Conservation (phyloP, 306 rosid genomes). For the Malus asiatica region DNA sequence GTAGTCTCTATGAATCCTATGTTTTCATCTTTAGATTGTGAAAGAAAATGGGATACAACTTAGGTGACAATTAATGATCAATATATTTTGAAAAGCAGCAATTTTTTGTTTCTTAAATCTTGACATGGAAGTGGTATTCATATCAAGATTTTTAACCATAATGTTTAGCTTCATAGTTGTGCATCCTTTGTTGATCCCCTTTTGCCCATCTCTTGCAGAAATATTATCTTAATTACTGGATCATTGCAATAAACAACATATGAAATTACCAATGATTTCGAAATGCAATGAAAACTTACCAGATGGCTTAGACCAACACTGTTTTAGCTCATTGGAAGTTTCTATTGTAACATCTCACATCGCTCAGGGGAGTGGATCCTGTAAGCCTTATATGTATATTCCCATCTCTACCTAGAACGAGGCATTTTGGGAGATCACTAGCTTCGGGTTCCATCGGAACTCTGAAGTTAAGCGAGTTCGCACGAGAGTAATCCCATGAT, state of each 20-base stretch:
- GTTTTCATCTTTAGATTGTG: not conserved
- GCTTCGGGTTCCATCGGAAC: too few species aligned
- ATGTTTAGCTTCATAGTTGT: not conserved
- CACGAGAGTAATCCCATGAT: too few species aligned
- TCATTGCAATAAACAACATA: not conserved
- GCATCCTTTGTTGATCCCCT: not conserved
- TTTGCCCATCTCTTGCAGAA: constrained; percentile 39
- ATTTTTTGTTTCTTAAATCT: not conserved
- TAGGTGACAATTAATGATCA: not conserved
- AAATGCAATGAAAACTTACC: constrained; percentile 37
- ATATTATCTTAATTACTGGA: constrained; percentile 37
- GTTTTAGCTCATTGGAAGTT: constrained; percentile 49
- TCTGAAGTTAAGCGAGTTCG: too few species aligned
- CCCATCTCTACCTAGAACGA: too few species aligned
- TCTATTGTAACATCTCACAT: not conserved
- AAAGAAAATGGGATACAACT: not conserved
- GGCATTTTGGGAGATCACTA: too few species aligned
- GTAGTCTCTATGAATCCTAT: not conserved
- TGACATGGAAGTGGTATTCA: not conserved
- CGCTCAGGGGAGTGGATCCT: too few species aligned
- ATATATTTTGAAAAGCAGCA: not conserved
- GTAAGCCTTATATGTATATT: too few species aligned
- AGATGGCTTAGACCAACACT: constrained; percentile 71
- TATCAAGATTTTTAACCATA: not conserved
- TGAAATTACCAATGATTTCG: constrained; percentile 1